phyloP scores from a whole-genome alignment of 441 rosid genomes.

The Biscutella laevigata region DNA sequence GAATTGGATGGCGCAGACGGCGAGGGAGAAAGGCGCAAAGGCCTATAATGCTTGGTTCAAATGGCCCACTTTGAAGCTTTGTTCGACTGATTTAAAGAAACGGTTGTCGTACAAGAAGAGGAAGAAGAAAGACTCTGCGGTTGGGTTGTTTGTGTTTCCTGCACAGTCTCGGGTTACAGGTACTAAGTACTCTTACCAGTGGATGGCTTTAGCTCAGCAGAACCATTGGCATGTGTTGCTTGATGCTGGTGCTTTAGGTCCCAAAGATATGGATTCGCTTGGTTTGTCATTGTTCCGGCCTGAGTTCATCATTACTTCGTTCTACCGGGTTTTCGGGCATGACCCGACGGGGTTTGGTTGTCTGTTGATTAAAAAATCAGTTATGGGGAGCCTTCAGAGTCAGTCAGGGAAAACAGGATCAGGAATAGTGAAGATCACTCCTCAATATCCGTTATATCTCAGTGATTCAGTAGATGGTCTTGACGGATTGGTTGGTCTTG shows the following conservation, averaged over 20 bases:
- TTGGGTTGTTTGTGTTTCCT: slow-evolving; percentile 86
- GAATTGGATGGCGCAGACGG: slow-evolving; percentile 93
- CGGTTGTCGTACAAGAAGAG: slow-evolving; percentile 66
- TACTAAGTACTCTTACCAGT: slow-evolving; percentile 85
- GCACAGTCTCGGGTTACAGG: slow-evolving; percentile 97
- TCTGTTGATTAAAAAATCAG: slow-evolving; percentile 86
- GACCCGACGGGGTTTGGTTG: slow-evolving; percentile 98
- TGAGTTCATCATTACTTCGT: slow-evolving; percentile 87
- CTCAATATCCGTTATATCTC: slow-evolving; percentile 75
- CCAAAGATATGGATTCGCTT: slow-evolving; percentile 95
- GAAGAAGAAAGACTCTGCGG: slow-evolving; percentile 89
- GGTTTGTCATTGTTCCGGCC: slow-evolving; percentile 92
- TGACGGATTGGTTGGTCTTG: slow-evolving; percentile 48
- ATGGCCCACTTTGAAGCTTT: slow-evolving; percentile 91
- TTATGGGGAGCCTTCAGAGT: slow-evolving; percentile 85
- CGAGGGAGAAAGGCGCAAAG: slow-evolving; percentile 85
- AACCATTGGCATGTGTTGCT: slow-evolving; percentile 95
- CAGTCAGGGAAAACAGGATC: slow-evolving; percentile 88
- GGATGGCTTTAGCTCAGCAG: slow-evolving; percentile 99
- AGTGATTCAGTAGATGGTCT: slow-evolving; percentile 85
- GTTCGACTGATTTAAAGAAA: slow-evolving; percentile 90
- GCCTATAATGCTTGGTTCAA: slow-evolving; percentile 84
- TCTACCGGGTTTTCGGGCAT: slow-evolving; percentile 80
- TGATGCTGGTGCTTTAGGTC: slow-evolving; percentile 94
- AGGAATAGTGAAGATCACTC: slow-evolving; percentile 94